Evolutionary conservation across 2,329 filamentous ascomycete species (phyloP), one percentile per base, ranked within the genome.

Genomic region (Ophiocordyceps camponoti-saundersi): DNA sequence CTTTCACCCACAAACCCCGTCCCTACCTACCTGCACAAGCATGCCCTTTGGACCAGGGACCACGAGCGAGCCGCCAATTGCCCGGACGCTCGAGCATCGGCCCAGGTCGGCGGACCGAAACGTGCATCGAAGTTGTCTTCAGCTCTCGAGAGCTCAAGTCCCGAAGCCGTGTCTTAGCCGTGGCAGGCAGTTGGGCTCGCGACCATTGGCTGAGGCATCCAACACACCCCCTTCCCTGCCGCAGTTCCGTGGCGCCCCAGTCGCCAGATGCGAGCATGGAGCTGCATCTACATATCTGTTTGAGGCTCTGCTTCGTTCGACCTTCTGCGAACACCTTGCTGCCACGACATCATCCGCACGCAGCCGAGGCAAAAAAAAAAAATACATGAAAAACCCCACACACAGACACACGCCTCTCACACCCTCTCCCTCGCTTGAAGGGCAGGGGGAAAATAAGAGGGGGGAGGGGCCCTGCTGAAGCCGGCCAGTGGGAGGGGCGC

Each of bases 71-170:
- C 18, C 36, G 30, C 13, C 30, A 12, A 32, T 32, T 32, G 11
- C 11, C 30, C 30, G 32, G 12, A 13, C 32, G 3, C 12, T 36
- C 32, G 32, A 13, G 12, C 32, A 36, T 36, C 11, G 32, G 12
- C 32, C 5, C 12, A 36, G 32, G 32, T 6, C 12, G 32, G 11
- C 18, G 20, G 18, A 6, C 18, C 42, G 41, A 23, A 23, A 44
- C 4, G 20, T 22, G 18, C 26, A 11, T 34, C 20, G 12, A 12
- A 29, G 18, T 22, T 32, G 2, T 65, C 12, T 51, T 55, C 18
- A 46, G 63, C 16, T 39, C 36, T 18, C 16, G 30, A 32, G 30
- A 15, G 30, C 30, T 32, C 20, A 22, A 42, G 40, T 44, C 43
- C 43, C 26, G 30, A 32, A 22, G 44, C 44, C 44, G 20, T 36